Base-by-base conservation (phyloP, 1,284 basidiomycete species). In the Puccinia novopanici region DNA sequence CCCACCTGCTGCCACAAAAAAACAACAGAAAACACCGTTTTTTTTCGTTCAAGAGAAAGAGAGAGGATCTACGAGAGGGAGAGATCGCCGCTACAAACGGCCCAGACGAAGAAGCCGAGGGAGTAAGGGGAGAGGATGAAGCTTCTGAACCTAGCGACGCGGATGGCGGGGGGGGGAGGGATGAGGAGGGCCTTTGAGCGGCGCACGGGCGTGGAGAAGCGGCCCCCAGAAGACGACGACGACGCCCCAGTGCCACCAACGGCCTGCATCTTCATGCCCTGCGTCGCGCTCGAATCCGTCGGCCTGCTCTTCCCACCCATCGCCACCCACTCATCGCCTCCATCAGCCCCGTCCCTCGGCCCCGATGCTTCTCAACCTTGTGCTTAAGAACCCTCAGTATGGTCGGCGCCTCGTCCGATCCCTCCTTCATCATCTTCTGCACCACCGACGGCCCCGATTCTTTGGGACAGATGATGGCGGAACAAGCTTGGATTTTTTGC, bases 61-160 rank as follows among this genome's bases (percentile, higher is more conserved):
- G 34, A 4, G 34, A 34, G 34, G 34, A 34, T 34, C 34, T 34
- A 34, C 34, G 4, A 34, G 4, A 34, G 34, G 1, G 34, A 34
- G 34, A 34, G 34, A 34, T 76, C 75, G 42, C 75, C 75, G 52
- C 63, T 76, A 54, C 61, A 76, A 52, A 76, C 75, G 10, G 75
- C 75, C 75, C 75, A 76, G n/a, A 76, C 75, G 52, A 76, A 76
- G 61, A 76, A 76, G 17, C 75, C 75, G n/a, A 76, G 34, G 17
- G 75, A 65, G 63, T 76, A 76, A 50, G 75, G 75, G 45, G 59
- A 65, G 37, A 76, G 19, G 19, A 76, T 42, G 34, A 65, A 76
- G 45, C 59, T 76, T 67, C 45, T 76, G 45, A 76, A 76, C 24
- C 75, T 19, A n/a, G 63, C 54, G 34, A 65, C 30, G 12, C 59